Base-by-base conservation (phyloP, 768 basidiomycete species). In the Lactarius indigo region DNA sequence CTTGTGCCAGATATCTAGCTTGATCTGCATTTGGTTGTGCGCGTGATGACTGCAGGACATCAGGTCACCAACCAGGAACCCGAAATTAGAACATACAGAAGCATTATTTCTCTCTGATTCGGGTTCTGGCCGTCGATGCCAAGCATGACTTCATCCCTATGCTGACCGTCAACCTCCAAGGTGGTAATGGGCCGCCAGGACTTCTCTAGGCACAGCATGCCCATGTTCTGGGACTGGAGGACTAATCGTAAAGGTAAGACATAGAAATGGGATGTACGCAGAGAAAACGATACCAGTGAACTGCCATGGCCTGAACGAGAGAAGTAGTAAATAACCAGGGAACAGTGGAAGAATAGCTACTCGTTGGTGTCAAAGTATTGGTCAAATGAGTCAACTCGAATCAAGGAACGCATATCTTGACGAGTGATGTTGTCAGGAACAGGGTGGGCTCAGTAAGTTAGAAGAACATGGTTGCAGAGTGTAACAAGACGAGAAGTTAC, bases 61-160 rank as follows among this genome's bases (percentile, higher is more conserved):
- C 50, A 59, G 26, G 47, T 9, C 15, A 35, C 18, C 0, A 20
- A 33, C 23, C n/a, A 59, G 17, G n/a, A 28, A 30, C 15, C 5
- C 26, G 15, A 28, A 3, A 57, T 57, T 31, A 12, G 1, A 23
- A 79, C 86, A 63, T 72, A 90, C 89, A 89, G 78, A 31, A 73
- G 69, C 64, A 87, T 82, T 1, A 74, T 75, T 1, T 82, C 78
- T 68, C 85, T 87, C 57, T 85, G 76, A 71, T 90, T 90, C 1
- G 87, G 83, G 64, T 87, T 88, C 72, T 90, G 88, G 0, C 90
- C 90, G 63, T 91, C 88, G n/a, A 78, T 78, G 0, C 89, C 90
- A 2, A 91, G 82, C 28, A 78, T 75, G 9, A 84, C 78, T 71
- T 91, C 89, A 64, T 85, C 80, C 5, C 57, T 64, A n/a, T 82